Evolutionary conservation across 2,329 filamentous ascomycete species (phyloP).

Genomic region (Trichoderma gracile): DNA sequence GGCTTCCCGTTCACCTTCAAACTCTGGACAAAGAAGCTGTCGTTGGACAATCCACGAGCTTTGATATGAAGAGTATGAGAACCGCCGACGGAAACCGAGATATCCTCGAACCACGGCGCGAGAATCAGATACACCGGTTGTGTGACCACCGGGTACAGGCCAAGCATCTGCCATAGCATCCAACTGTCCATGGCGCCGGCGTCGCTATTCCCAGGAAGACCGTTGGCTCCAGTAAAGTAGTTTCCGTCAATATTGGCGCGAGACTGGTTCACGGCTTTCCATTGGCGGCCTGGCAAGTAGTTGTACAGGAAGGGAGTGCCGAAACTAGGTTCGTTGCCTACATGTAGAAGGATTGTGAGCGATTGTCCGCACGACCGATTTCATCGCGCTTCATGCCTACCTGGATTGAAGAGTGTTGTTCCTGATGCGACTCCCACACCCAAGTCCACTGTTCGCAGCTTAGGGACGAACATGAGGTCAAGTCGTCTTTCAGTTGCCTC

Average conservation of each 20-base stretch:
- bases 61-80: conserved; percentile 40
- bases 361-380: too few relatives aligned
- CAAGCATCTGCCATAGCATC: conserved; percentile 57
- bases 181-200: conserved; percentile 62
- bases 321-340: conserved; percentile 58
- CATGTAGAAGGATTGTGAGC: conserved; percentile 26
- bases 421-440: conserved; percentile 24
- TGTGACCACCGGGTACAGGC: conserved; percentile 57
- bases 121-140: conserved; percentile 58
- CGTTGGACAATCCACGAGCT: conserved; percentile 46
- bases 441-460: conserved; percentile 49
- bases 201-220: conserved; percentile 60
- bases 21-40: conserved; percentile 52
- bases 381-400: conserved; percentile 34
- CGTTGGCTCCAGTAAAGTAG: conserved; percentile 41
- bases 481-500: conserved; percentile 51
- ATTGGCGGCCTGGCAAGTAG: conserved; percentile 51
- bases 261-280: conserved; percentile 52
- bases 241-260: conserved; percentile 50
- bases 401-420: conserved; percentile 34
- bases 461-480: conserved; percentile 40
- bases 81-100: conserved; percentile 51
- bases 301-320: conserved; percentile 59
- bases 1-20: conserved; percentile 53
- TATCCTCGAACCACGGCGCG: conserved; percentile 49